Evolutionary conservation across 2,329 filamentous ascomycete genomes (phyloP), one percentile per base, ranked within the genome.

Genomic region (Colletotrichum ledebouriae): DNA sequence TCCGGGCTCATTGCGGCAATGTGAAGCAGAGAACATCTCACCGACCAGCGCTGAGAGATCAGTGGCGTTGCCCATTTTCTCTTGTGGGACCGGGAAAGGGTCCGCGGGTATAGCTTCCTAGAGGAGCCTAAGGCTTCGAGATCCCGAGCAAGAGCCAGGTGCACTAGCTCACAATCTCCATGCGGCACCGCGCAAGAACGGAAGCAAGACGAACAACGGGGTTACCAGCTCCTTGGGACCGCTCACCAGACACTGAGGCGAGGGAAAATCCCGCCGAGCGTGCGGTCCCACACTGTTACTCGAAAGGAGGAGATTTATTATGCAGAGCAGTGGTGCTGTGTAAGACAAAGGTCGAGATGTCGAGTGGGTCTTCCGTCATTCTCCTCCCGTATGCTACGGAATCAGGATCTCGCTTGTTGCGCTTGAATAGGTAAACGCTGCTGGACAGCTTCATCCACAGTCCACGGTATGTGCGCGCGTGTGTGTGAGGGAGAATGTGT

Each of bases 191-290:
- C 9, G 29, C n/a, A 22, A 57, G 37, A n/a, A 13, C 9, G 52
- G 20, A 20, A 17, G 39, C 1, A 41, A 5, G 34, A 57, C 29
- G 39, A n/a, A 39, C 29, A 59, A 37, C 46, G 44, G 57, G 33
- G 57, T 50, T 59, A 44, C 57, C 57, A 50, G 57, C 44, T 41
- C 44, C 57, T 59, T 59, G 57, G 57, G 57, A 41, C 34, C 34
- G 17, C 4, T 13, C 29, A 9, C 37, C 13, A 15, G 37, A 39
- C 13, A 33, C 47, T 29, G 50, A 53, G 49, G 22, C 20, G 7
- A 15, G 13, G 7, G 29, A 17, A n/a, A 10, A 34, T 13, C 20
- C 22, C 22, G 15, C 20, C 25, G 25, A 15, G 47, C 20, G 12
- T 15, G 25, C 22, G 9, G 47, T 50, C 22, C 47, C 47, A 22